phyloP scores from a whole-genome alignment of 441 rosid genomes.

The Bruguiera hainesii region DNA sequence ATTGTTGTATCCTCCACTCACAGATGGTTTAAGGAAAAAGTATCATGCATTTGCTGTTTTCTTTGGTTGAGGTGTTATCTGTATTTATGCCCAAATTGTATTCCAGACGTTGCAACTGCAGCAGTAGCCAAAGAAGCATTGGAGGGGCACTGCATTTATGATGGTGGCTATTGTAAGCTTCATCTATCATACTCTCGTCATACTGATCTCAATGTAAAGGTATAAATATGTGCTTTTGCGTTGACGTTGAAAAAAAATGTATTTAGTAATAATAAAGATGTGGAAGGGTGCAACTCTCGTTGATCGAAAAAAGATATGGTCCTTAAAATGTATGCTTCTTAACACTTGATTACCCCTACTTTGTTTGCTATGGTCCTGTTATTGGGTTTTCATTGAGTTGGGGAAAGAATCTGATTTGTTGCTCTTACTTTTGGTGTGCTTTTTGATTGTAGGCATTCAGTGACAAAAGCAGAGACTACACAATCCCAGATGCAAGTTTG shows the following conservation, averaged over 20 bases:
- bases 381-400: constrained; percentile 9
- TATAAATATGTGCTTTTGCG: constrained; percentile 70
- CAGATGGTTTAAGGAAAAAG: background rate
- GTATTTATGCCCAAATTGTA: constrained; percentile 19
- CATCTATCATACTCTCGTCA: constrained; percentile 99
- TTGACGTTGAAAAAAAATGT: constrained; percentile 39
- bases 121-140: constrained; percentile 84
- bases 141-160: constrained; percentile 99
- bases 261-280: constrained; percentile 30
- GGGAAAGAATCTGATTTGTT: constrained; percentile 9
- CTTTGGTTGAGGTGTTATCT: background rate
- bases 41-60: background rate
- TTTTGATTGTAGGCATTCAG: constrained; percentile 60
- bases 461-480: constrained; percentile 94
- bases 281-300: constrained; percentile 37
- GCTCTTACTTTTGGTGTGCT: background rate
- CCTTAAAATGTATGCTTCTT: constrained; percentile 52
- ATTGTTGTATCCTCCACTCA: background rate
- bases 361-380: background rate
- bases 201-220: constrained; percentile 99
- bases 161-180: constrained; percentile 99
- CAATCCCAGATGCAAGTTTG: constrained; percentile 63
- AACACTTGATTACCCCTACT: constrained; percentile 20
- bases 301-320: constrained; percentile 39
- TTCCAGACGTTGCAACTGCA: constrained; percentile 82